A percentile compares a stretch with the other conserved stretches of the same genome.
phyloP scores from a whole-genome alignment of 495 filamentous ascomycete species.

The Neurospora africana region DNA sequence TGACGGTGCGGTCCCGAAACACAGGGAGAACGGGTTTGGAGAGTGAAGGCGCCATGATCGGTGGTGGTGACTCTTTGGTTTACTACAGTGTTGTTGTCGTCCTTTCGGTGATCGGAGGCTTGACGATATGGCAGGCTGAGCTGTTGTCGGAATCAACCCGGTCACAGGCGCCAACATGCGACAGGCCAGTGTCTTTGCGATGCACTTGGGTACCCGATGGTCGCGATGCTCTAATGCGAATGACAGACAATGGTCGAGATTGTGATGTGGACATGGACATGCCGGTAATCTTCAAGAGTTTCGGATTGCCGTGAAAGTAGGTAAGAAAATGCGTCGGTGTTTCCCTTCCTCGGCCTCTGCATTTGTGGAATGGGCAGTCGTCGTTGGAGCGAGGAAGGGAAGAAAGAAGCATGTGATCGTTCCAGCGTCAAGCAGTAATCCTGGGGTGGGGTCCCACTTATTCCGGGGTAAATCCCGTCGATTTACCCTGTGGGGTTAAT shows the following conservation, averaged over 20 bases:
- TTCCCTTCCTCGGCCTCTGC: conserved; percentile 15
- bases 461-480: not conserved
- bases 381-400: not conserved
- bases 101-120: conserved; percentile 1
- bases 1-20: conserved; percentile 59
- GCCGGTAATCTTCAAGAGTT: not conserved
- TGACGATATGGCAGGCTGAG: not conserved
- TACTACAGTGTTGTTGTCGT: not conserved
- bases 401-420: not conserved
- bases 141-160: not conserved
- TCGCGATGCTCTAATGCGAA: not conserved
- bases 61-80: not conserved
- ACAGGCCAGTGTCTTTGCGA: not conserved
- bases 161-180: not conserved
- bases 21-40: conserved; percentile 57
- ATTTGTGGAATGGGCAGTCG: conserved; percentile 14
- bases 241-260: not conserved
- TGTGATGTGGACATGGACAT: not conserved
- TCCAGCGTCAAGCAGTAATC: not conserved
- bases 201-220: not conserved
- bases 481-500: not conserved
- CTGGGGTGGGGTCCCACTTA: not conserved
- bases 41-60: conserved; percentile 57
- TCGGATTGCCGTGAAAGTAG: not conserved
- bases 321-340: conserved; percentile 2